These are phyloP conservation scores for Canavalia gladiata DNA, from an alignment of 306 rosid species.

Conservation along the genomic window DNA sequence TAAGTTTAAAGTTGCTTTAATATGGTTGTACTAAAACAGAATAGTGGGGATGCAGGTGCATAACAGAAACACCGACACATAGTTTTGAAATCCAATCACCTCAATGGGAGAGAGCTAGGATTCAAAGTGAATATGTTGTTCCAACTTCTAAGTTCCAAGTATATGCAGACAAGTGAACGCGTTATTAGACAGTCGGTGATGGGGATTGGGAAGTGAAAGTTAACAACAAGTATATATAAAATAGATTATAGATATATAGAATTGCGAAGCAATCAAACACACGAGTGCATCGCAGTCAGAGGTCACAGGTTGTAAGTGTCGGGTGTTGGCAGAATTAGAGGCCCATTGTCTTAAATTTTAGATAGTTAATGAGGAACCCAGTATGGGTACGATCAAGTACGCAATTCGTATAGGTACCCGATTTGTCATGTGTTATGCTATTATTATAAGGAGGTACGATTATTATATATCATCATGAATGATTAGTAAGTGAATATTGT, in stretches of 20 bases:
- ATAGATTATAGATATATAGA: not conserved
- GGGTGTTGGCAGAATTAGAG: slow-evolving; percentile 49
- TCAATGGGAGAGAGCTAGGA: not conserved
- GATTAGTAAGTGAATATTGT: too few species aligned
- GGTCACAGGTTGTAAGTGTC: slow-evolving; percentile 64
- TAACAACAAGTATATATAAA: not conserved
- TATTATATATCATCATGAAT: too few species aligned
- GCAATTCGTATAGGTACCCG: not conserved
- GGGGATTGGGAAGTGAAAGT: slow-evolving; percentile 18
- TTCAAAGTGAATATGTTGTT: not conserved
- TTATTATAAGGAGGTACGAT: not conserved
- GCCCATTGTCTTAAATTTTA: slow-evolving; percentile 31
- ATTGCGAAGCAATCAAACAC: slow-evolving; percentile 43
- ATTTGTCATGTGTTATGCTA: not conserved
- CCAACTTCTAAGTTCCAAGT: not conserved
- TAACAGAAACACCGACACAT: slow-evolving; percentile 38
- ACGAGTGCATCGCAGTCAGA: slow-evolving; percentile 59
- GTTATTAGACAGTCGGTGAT: slow-evolving; percentile 40
- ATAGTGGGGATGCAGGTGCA: not conserved
- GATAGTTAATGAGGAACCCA: not conserved
- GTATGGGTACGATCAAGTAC: not conserved
- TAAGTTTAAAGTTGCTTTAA: not conserved
- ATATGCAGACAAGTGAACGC: slow-evolving; percentile 36
- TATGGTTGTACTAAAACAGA: not conserved
- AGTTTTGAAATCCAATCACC: not conserved